Conservation (phyloP, 1,139 yeast species). For the Pichia kudriavzevii region DNA sequence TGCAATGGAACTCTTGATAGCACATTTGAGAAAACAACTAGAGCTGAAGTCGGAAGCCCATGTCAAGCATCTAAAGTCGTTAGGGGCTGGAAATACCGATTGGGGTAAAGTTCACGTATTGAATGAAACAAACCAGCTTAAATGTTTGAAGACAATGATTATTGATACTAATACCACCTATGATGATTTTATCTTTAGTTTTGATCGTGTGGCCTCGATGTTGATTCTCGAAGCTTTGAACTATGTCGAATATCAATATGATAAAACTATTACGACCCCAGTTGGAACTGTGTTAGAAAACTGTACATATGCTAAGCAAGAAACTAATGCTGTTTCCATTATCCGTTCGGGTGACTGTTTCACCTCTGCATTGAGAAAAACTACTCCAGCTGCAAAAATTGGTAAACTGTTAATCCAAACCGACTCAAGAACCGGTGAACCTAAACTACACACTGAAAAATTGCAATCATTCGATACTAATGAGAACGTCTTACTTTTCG, state of each 20-base stretch:
- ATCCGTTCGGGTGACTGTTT: constrained; percentile 93
- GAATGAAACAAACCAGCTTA: constrained; percentile 58
- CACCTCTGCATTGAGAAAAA: constrained; percentile 63
- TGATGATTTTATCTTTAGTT: constrained; percentile 78
- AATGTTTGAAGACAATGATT: constrained; percentile 66
- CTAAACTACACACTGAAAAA: constrained; percentile 73
- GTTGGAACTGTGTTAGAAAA: constrained; percentile 26
- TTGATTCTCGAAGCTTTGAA: constrained; percentile 64
- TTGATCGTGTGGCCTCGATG: constrained; percentile 69
- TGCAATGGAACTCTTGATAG: constrained; percentile 73
- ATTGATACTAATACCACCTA: constrained; percentile 48
- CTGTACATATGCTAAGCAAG: constrained; percentile 40
- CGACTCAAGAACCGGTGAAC: constrained; percentile 86
- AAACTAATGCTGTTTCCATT: constrained; percentile 65
- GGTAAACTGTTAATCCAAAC: constrained; percentile 86
- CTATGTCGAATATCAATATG: constrained; percentile 29
- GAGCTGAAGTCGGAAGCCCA: constrained; percentile 59
- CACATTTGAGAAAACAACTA: constrained; percentile 72
- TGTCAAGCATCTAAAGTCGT: constrained; percentile 45
- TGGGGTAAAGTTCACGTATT: constrained; percentile 31
- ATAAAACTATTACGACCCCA: constrained; percentile 38
- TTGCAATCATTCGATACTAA: constrained; percentile 33
- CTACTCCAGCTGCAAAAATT: constrained; percentile 67
- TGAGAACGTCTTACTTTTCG: constrained; percentile 58
- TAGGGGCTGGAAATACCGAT: constrained; percentile 35